A percentile compares a stretch with the other conserved stretches of the same genome.
Conservation (phyloP, 2,329 filamentous ascomycete species). For the Nothopassalora personata region DNA sequence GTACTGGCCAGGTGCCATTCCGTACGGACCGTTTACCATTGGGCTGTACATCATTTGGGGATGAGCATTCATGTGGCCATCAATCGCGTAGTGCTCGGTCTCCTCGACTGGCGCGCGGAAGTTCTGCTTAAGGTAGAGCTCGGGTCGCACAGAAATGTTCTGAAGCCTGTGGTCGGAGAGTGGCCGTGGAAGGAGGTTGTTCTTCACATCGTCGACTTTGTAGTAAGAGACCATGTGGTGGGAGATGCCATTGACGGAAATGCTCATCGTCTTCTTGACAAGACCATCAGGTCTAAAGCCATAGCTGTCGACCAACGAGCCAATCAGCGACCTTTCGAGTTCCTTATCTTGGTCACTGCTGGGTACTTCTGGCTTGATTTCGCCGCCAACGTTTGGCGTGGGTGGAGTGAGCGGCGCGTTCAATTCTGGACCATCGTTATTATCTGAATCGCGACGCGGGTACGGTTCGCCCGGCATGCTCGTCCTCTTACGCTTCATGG, state of each 20-base stretch:
- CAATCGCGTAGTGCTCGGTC: conserved; percentile 34
- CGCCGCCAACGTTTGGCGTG: conserved; percentile 23
- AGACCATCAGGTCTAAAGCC: conserved; percentile 76
- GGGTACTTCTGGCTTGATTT: conserved; percentile 27
- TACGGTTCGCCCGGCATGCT: conserved; percentile 51
- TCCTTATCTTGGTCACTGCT: conserved; percentile 38
- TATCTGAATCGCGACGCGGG: conserved; percentile 35
- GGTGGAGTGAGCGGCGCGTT: conserved; percentile 33
- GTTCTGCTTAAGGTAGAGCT: conserved; percentile 37
- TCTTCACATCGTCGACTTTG: conserved; percentile 69
- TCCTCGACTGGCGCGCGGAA: conserved; percentile 37
- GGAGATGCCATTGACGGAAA: conserved; percentile 65
- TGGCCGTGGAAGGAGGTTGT: conserved; percentile 55
- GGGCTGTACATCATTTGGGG: conserved; percentile 31
- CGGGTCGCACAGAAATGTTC: conserved; percentile 33
- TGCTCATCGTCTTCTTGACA: conserved; percentile 88
- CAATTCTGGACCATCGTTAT: conserved; percentile 25
- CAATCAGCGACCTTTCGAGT: conserved; percentile 60
- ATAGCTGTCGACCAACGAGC: conserved; percentile 84
- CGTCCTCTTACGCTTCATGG: conserved; percentile 62
- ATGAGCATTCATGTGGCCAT: conserved; percentile 33
- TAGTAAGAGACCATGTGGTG: conserved; percentile 92
- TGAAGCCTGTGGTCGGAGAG: conserved; percentile 45
- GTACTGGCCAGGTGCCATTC: conserved; percentile 30
- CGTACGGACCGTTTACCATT: conserved; percentile 26